Percentiles rank a stretch among this genome's conserved stretches.
phyloP scores from a whole-genome alignment of 805 yeast genomes.

The Sugiyamaella marilandica region DNA sequence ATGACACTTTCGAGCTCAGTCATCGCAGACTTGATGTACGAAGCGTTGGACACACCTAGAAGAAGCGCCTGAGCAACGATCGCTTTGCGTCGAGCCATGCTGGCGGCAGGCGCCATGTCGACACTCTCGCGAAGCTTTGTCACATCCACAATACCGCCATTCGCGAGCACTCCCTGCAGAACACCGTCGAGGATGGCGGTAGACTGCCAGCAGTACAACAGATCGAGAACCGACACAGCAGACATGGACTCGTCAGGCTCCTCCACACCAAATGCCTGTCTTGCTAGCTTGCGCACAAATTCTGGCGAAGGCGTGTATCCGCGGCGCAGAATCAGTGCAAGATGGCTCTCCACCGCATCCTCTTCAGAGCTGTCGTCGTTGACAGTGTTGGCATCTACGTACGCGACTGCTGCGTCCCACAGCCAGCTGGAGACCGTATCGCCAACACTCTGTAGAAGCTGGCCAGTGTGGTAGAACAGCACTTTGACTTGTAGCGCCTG shows the following conservation, averaged over 20 bases:
- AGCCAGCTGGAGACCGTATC: conserved; percentile 10
- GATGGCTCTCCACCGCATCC: conserved; percentile 10
- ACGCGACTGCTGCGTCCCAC: conserved; percentile 28
- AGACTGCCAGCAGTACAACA: conserved; percentile 29
- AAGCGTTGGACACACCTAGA: conserved; percentile 22
- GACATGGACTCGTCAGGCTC: conserved; percentile 17
- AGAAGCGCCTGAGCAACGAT: conserved; percentile 28
- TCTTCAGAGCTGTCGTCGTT: conserved; percentile 7
- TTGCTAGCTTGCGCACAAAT: background rate
- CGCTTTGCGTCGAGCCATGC: conserved; percentile 27
- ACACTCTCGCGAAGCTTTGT: conserved; percentile 19
- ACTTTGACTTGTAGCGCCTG: conserved; percentile 32
- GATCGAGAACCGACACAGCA: conserved; percentile 27
- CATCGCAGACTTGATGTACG: conserved; percentile 22
- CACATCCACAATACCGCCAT: conserved; percentile 10
- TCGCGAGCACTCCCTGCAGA: conserved; percentile 20
- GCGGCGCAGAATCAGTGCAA: background rate
- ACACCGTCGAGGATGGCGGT: conserved; percentile 23
- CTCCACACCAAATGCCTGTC: background rate
- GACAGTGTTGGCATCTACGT: background rate
- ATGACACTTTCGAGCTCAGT: conserved; percentile 21
- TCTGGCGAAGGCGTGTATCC: background rate
- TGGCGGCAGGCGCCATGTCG: conserved; percentile 28
- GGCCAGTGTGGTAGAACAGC: conserved; percentile 18
- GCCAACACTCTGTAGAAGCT: conserved; percentile 17